A percentile compares a stretch with the other conserved stretches of the same genome.
These are phyloP conservation scores for Lasiosphaeria miniovina DNA, from an alignment of 495 filamentous ascomycete genomes.

Conservation along the genomic window DNA sequence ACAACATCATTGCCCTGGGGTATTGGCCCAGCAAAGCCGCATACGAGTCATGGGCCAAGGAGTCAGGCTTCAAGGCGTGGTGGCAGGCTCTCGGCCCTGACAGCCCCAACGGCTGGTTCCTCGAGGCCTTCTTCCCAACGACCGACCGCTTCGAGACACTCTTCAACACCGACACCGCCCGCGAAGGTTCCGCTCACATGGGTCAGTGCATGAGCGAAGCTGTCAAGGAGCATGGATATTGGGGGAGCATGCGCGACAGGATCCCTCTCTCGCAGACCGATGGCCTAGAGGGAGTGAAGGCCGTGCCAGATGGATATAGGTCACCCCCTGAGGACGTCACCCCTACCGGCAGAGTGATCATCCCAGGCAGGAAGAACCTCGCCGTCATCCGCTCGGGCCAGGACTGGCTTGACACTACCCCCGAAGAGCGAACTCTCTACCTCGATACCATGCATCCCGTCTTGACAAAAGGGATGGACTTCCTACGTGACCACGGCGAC, in stretches of 20 bases:
- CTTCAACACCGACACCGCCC: constrained; percentile 22
- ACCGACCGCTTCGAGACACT: constrained; percentile 34
- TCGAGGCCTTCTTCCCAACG: constrained; percentile 31
- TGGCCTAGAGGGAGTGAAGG: constrained; percentile 16
- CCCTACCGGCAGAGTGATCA: constrained; percentile 9
- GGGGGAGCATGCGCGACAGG: constrained; percentile 34
- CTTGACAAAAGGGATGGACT: constrained; percentile 29
- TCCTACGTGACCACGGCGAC: constrained; percentile 28
- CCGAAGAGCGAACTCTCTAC: constrained; percentile 29
- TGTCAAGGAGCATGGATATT: constrained; percentile 32
- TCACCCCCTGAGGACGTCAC: not conserved
- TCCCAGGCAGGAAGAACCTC: constrained; percentile 26
- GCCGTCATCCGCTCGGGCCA: constrained; percentile 33
- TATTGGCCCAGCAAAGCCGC: constrained; percentile 28
- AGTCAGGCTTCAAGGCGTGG: constrained; percentile 29
- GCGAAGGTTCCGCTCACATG: constrained; percentile 32
- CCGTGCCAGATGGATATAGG: not conserved
- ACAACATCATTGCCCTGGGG: constrained; percentile 27
- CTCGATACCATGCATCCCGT: constrained; percentile 32
- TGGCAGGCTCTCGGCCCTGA: constrained; percentile 24
- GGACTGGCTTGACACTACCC: constrained; percentile 29
- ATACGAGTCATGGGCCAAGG: constrained; percentile 24
- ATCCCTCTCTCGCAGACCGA: constrained; percentile 29
- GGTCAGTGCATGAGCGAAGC: constrained; percentile 16
- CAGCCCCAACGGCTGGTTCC: constrained; percentile 29